Conservation (phyloP, 2,329 filamentous ascomycete species). For the Paecilomyces sp. region DNA sequence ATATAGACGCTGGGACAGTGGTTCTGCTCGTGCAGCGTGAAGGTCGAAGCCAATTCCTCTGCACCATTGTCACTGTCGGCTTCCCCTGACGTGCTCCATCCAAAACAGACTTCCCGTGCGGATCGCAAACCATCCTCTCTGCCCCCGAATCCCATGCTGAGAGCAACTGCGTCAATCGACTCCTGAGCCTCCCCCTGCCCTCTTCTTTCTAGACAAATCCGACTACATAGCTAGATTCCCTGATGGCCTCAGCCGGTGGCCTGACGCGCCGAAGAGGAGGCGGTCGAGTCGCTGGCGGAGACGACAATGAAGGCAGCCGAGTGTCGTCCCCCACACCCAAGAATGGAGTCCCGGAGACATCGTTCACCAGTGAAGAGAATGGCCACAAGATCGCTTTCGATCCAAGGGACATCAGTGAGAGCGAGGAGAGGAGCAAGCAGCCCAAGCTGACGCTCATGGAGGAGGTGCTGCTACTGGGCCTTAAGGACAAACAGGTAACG, state of each 20-base stretch:
- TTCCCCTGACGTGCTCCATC: background rate
- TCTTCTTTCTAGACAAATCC: constrained; percentile 6
- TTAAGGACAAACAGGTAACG: constrained; percentile 95
- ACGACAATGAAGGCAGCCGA: constrained; percentile 57
- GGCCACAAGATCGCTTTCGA: constrained; percentile 99
- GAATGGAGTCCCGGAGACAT: constrained; percentile 64
- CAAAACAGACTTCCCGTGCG: background rate
- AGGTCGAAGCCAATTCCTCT: background rate
- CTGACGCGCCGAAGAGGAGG: constrained; percentile 63
- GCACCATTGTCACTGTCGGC: background rate
- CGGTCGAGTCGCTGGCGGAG: constrained; percentile 50
- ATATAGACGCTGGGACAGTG: background rate
- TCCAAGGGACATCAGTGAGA: constrained; percentile 94
- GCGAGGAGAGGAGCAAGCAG: constrained; percentile 90
- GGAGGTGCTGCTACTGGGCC: constrained; percentile 85
- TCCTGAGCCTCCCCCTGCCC: constrained; percentile 8
- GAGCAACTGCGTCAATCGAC: background rate
- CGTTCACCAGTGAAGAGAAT: constrained; percentile 79
- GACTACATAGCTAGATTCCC: constrained; percentile 14
- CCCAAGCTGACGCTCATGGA: constrained; percentile 99
- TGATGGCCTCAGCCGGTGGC: constrained; percentile 63
- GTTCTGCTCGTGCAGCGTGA: background rate
- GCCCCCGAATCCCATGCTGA: background rate
- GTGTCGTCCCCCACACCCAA: constrained; percentile 58
- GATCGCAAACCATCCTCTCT: background rate